Base-by-base conservation (phyloP, 169 alveolate genomes). In the Plasmodium fragile region DNA sequence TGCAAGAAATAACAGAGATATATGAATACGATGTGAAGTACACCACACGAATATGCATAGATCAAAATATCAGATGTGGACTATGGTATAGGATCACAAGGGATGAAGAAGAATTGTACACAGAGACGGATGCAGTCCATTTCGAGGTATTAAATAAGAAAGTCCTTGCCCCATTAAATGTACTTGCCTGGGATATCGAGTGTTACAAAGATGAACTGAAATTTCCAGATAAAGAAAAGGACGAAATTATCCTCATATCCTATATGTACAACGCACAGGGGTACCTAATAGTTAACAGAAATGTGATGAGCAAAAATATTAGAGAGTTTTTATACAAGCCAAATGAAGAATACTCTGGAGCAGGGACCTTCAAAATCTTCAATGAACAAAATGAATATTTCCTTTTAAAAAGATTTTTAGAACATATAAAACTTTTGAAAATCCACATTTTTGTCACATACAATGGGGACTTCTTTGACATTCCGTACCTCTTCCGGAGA, bases 151-250 rank as follows among this genome's bases (percentile, higher is more conserved):
- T 82, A 73, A 97, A 72, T 81, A 95, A 75, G 97, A 96, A 81
- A 93, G 95, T 83, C 53, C 97, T 78, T 96, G 98, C 97, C 77
- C 98, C 95, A 95, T 98, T 95, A 96, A 97, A 96, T 93, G 97
- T 98, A 36, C 97, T 99, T 55, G 99, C 99, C 36, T 99, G 99
- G 99, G 99, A 99, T 98, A 99, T 99, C 43, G 99, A 99, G 96
- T 98, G 99, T 94, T 97, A 98, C 82, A 99, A 99, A 96, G 98
- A 98, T 70, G 99, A 99, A 8, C 96, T 99, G 80, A 98, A 99
- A 96, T 99, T 99, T 94, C 99, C 99, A 16, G 99, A 99, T 95
- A 96, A 99, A 41, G 98, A 98, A 92, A 92, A 82, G 41, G 99
- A 93, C 94, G 97, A 92, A 87, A 97, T 98, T 80, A 98, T 97